A percentile compares a stretch with the other conserved stretches of the same genome.
These are phyloP conservation scores for Polyporus arcularius DNA, from an alignment of 768 basidiomycete genomes.

Conservation along the genomic window DNA sequence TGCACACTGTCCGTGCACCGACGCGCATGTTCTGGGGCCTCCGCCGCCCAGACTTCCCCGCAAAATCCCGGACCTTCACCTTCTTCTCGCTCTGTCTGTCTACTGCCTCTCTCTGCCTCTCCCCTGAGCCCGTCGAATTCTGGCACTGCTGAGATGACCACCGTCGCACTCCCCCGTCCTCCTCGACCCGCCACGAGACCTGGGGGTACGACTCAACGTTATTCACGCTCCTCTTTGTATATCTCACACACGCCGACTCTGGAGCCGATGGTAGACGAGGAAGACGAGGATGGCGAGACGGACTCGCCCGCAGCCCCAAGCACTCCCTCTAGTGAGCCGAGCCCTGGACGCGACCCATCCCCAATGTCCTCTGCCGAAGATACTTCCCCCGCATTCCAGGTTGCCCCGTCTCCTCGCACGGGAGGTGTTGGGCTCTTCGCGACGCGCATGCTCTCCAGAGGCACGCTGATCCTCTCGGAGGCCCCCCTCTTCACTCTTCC, in stretches of 20 bases:
- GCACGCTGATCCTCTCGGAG: constrained; percentile 30
- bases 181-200: background rate
- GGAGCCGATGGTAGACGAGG: constrained; percentile 15
- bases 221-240: constrained; percentile 13
- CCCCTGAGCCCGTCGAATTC: background rate
- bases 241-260: constrained; percentile 15
- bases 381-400: constrained; percentile 17
- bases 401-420: constrained; percentile 7
- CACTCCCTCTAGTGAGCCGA: background rate
- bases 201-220: background rate
- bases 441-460: constrained; percentile 24
- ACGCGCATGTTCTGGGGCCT: constrained; percentile 5
- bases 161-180: constrained; percentile 2
- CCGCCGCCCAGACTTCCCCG: constrained; percentile 4
- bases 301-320: background rate
- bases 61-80: background rate
- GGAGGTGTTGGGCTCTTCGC: constrained; percentile 33
- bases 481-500: constrained; percentile 29
- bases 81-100: background rate
- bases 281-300: constrained; percentile 13
- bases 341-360: constrained; percentile 8
- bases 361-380: constrained; percentile 5
- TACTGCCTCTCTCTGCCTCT: background rate
- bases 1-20: constrained; percentile 7
- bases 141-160: constrained; percentile 2